Conservation (phyloP, 805 yeast species). For the Debaryomyces hansenii region DNA sequence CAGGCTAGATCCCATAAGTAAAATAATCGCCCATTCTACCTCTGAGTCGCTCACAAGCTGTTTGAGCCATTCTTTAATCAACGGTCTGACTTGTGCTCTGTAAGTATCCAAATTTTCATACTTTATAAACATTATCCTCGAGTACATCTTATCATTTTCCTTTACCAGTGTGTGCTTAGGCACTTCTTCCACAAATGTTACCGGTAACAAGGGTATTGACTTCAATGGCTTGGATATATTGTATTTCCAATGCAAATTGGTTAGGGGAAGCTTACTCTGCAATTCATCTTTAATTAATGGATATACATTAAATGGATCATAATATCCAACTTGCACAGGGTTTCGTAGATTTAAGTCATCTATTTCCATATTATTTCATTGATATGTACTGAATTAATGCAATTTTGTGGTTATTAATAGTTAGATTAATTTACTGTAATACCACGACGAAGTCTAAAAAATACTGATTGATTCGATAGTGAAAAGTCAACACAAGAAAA, state of each 20-base stretch:
- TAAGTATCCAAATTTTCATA: constrained; percentile 72
- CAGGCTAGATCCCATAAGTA: constrained; percentile 43
- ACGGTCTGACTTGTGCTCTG: constrained; percentile 75
- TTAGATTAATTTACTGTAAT: too few species aligned
- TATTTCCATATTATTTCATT: constrained; percentile 1
- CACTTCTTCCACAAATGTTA: constrained; percentile 57
- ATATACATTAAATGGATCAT: constrained; percentile 71
- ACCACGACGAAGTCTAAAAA: too few species aligned
- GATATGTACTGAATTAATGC: neutral
- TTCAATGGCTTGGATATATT: constrained; percentile 52
- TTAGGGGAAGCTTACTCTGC: constrained; percentile 50
- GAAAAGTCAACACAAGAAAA: neutral
- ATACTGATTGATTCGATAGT: too few species aligned
- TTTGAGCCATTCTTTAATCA: constrained; percentile 78
- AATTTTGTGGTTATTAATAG: too few species aligned
- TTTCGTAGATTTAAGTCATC: constrained; percentile 5
- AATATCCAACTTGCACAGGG: constrained; percentile 53
- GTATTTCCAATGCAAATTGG: constrained; percentile 69
- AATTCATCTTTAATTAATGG: constrained; percentile 46
- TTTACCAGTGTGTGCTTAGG: constrained; percentile 30
- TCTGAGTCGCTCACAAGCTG: constrained; percentile 34
- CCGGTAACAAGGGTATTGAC: constrained; percentile 60
- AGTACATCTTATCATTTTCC: constrained; percentile 43
- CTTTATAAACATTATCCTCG: constrained; percentile 67
- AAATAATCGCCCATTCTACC: constrained; percentile 64